Evolutionary conservation across 805 yeast genomes (phyloP).

Genomic region (Metschnikowia cubensis): DNA sequence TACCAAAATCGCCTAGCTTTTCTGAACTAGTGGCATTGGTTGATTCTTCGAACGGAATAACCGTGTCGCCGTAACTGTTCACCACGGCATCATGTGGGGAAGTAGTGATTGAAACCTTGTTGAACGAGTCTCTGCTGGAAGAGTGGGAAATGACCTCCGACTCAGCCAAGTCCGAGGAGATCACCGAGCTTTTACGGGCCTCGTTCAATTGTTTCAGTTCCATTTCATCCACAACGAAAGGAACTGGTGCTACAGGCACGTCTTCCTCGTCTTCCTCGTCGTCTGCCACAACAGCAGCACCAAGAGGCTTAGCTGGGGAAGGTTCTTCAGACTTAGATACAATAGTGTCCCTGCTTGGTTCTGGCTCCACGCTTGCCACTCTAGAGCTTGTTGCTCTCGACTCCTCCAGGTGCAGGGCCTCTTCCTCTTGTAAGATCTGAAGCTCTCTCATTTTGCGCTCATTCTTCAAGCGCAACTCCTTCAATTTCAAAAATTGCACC

Average conservation of each 20-base stretch:
- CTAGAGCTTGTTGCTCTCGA: neutral
- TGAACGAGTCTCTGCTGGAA: slow-evolving; percentile 4
- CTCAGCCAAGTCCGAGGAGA: neutral
- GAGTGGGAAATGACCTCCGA: slow-evolving; percentile 1
- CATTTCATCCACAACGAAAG: slow-evolving; percentile 23
- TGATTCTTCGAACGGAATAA: slow-evolving; percentile 7
- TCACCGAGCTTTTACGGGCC: neutral
- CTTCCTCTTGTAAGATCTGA: slow-evolving; percentile 15
- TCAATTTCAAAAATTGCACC: slow-evolving; percentile 33
- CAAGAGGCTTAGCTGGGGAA: neutral
- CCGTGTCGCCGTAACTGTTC: slow-evolving; percentile 9
- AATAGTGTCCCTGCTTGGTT: neutral
- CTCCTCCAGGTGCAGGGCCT: slow-evolving; percentile 2
- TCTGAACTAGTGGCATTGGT: slow-evolving; percentile 12
- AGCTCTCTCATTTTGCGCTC: slow-evolving; percentile 24
- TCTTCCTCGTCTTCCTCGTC: slow-evolving; percentile 19
- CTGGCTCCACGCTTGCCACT: neutral
- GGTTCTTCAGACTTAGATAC: neutral
- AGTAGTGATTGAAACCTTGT: slow-evolving; percentile 1
- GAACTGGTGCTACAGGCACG: slow-evolving; percentile 19
- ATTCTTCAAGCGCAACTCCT: slow-evolving; percentile 24
- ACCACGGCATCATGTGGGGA: slow-evolving; percentile 9
- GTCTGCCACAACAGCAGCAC: slow-evolving; percentile 2
- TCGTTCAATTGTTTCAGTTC: slow-evolving; percentile 15
- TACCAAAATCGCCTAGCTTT: slow-evolving; percentile 18